These are phyloP conservation scores for Austroboletus olivaceoglutinosus DNA, from an alignment of 1,284 basidiomycete genomes.

Conservation along the genomic window DNA sequence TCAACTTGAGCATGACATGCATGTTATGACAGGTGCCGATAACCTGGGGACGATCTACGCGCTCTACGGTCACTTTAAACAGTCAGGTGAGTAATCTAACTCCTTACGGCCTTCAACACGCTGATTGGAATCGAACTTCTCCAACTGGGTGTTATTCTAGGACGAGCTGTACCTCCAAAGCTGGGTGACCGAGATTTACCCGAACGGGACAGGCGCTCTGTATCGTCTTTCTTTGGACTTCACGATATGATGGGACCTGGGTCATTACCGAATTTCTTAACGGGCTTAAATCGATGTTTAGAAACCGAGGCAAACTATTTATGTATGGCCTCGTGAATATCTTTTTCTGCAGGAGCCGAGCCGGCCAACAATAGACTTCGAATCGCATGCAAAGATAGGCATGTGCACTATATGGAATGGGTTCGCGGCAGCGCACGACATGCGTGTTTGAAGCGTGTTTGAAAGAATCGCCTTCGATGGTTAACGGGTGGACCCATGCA, in stretches of 20 bases:
- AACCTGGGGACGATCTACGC: constrained; percentile 2
- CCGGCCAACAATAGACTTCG: background rate
- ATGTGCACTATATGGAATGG: background rate
- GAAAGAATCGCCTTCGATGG: no score
- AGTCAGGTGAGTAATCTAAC: constrained; percentile 1
- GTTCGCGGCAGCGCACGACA: constrained; percentile 24
- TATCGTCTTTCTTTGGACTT: background rate
- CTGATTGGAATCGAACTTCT: constrained; percentile 1
- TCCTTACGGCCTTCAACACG: background rate
- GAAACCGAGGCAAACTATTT: constrained; percentile 1
- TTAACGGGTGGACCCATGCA: no score
- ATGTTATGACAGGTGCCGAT: background rate
- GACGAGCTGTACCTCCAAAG: no score
- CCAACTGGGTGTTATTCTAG: no score
- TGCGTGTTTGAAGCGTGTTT: no score
- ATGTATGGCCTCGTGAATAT: background rate
- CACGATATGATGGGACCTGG: background rate
- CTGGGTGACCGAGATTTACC: no score
- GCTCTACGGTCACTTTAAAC: constrained; percentile 8
- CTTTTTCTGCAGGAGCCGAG: background rate
- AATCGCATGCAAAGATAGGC: background rate
- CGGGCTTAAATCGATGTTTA: constrained; percentile 1
- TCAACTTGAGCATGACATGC: background rate
- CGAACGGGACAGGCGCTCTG: no score
- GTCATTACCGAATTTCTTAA: background rate